phyloP scores from a whole-genome alignment of 2,329 filamentous ascomycete species.

The Uncinocarpus reesii region DNA sequence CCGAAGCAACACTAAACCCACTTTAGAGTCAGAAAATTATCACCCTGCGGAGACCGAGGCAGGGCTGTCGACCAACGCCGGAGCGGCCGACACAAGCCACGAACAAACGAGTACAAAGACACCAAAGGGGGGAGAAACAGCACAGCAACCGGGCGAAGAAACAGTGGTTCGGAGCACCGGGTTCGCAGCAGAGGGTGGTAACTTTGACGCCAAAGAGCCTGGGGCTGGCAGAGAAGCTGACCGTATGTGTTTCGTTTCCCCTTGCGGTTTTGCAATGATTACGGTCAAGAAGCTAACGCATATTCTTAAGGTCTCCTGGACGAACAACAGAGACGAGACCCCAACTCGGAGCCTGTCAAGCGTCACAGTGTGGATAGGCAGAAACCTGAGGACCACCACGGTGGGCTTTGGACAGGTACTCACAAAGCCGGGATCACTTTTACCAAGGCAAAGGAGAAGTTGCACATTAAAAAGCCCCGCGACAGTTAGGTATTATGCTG shows the following conservation, averaged over 20 bases:
- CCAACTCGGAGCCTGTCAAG: background rate
- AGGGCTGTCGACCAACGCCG: background rate
- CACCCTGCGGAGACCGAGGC: background rate
- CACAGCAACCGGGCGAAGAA: constrained; percentile 20
- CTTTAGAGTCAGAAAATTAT: background rate
- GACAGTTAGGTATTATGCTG: no score
- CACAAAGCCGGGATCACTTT: constrained; percentile 15
- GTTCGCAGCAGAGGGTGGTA: constrained; percentile 37
- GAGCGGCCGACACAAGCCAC: background rate
- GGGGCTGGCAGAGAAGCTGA: constrained; percentile 59
- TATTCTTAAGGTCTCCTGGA: constrained; percentile 13
- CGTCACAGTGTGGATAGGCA: background rate
- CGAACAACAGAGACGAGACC: constrained; percentile 6
- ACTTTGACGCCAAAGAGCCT: constrained; percentile 36
- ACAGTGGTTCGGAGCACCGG: background rate
- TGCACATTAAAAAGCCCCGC: constrained; percentile 23
- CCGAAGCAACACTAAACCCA: background rate
- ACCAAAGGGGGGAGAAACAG: background rate
- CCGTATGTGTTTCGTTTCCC: constrained; percentile 42
- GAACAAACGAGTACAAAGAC: background rate
- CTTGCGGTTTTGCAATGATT: no score
- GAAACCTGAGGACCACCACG: background rate
- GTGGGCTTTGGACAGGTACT: constrained; percentile 8
- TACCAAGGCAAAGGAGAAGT: constrained; percentile 26
- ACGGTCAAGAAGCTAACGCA: background rate